Evolutionary conservation across 75 land plant genomes (phyloP).

Genomic region (Larix kaempferi): DNA sequence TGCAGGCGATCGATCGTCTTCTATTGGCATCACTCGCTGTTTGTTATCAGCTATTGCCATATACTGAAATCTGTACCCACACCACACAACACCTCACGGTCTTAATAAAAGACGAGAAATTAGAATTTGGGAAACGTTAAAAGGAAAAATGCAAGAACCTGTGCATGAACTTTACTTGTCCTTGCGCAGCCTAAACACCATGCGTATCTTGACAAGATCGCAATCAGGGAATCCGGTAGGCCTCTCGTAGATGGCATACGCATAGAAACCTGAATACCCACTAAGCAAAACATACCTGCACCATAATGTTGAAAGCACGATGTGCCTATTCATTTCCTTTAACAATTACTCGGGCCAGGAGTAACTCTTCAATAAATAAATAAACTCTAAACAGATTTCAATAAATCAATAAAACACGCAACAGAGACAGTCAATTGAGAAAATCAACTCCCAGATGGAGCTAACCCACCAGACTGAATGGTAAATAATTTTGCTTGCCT

Average conservation of each 20-base stretch:
- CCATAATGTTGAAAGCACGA: not conserved
- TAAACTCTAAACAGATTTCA: too few species aligned
- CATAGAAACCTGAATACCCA: slow-evolving; percentile 66
- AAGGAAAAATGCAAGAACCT: too few species aligned
- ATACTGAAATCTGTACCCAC: slow-evolving; percentile 44
- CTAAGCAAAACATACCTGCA: slow-evolving; percentile 60
- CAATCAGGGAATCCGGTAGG: slow-evolving; percentile 56
- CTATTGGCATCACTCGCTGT: slow-evolving; percentile 58
- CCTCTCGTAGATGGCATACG: slow-evolving; percentile 67
- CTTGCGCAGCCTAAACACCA: slow-evolving; percentile 64
- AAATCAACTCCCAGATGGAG: not conserved
- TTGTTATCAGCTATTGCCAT: slow-evolving; percentile 66
- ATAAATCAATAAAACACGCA: too few species aligned
- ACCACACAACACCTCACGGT: too few species aligned
- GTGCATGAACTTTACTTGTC: slow-evolving; percentile 43
- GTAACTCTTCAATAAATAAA: not conserved
- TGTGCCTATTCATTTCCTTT: not conserved
- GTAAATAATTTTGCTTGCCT: slow-evolving; percentile 18
- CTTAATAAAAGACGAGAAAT: too few species aligned
- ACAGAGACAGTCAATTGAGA: not conserved
- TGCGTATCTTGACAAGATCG: slow-evolving; percentile 45
- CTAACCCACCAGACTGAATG: too few species aligned
- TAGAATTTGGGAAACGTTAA: slow-evolving; percentile 10
- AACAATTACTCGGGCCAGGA: not conserved
- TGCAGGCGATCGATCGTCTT: slow-evolving; percentile 44